Evolutionary conservation across 1,284 basidiomycete genomes (phyloP).

Genomic region (Boletellus deceptivus): DNA sequence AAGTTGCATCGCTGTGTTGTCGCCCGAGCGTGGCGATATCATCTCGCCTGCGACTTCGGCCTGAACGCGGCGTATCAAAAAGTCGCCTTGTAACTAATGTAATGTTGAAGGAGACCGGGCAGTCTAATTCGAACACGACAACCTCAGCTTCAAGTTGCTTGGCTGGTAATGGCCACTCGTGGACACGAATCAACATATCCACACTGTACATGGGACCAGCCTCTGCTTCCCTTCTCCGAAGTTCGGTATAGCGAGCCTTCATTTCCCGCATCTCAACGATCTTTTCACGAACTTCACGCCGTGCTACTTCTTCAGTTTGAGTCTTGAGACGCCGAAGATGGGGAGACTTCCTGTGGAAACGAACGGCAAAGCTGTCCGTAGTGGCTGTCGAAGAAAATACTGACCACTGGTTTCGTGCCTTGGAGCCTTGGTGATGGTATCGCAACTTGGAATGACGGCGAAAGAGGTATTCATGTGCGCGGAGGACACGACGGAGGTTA

Average conservation of each 20-base stretch:
- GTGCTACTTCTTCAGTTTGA: not conserved
- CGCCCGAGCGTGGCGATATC: too few relatives aligned
- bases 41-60: too few relatives aligned
- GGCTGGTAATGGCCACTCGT: not conserved
- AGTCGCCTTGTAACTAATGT: too few relatives aligned
- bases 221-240: too few relatives aligned
- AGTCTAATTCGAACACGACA: too few relatives aligned
- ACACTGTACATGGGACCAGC: too few relatives aligned
- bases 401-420: constrained; percentile 11
- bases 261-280: too few relatives aligned
- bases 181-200: not conserved
- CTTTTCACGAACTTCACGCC: not conserved
- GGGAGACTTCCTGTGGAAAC: not conserved
- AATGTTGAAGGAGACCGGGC: too few relatives aligned
- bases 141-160: too few relatives aligned
- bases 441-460: constrained; percentile 19
- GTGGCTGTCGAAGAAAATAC: constrained; percentile 18
- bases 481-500: constrained; percentile 27
- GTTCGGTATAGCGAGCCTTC: not conserved
- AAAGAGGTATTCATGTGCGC: constrained; percentile 32
- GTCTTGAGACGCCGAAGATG: not conserved
- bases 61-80: too few relatives aligned
- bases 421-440: too few relatives aligned
- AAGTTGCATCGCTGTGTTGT: too few relatives aligned
- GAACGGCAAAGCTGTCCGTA: constrained; percentile 25